Conservation (phyloP, 768 basidiomycete species). For the Tremella mesenterica region DNA sequence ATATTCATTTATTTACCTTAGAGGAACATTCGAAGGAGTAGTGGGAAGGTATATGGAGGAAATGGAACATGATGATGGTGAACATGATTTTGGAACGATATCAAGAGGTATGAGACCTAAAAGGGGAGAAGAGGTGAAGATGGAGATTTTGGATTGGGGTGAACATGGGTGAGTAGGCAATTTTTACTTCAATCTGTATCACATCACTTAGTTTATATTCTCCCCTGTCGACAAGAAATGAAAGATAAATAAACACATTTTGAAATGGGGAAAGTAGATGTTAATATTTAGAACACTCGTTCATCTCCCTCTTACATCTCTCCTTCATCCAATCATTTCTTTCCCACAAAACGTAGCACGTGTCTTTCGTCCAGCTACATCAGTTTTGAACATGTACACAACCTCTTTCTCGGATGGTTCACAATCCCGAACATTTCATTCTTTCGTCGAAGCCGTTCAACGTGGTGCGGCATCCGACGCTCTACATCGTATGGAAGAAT, state of each 20-base stretch:
- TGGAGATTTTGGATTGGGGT: constrained; percentile 31
- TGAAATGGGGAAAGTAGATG: background rate
- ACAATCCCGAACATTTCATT: constrained; percentile 12
- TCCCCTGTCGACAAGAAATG: background rate
- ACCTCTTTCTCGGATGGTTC: constrained; percentile 26
- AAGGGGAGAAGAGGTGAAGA: constrained; percentile 8
- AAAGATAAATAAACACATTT: background rate
- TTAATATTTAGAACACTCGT: constrained; percentile 17
- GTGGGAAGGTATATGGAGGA: constrained; percentile 40
- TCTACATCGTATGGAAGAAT: too few relatives aligned
- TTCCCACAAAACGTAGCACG: constrained; percentile 15
- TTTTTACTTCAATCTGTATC: background rate
- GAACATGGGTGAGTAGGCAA: constrained; percentile 31
- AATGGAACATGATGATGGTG: constrained; percentile 32
- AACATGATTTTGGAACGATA: constrained; percentile 26
- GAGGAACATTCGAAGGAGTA: constrained; percentile 29
- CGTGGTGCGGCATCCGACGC: too few relatives aligned
- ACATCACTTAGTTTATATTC: background rate
- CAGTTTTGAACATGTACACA: constrained; percentile 17
- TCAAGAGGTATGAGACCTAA: constrained; percentile 12
- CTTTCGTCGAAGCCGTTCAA: too few relatives aligned
- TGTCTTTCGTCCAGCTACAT: constrained; percentile 16
- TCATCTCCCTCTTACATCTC: constrained; percentile 25
- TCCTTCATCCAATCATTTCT: constrained; percentile 27
- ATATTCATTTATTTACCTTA: constrained; percentile 28